Evolutionary conservation across 2,329 filamentous ascomycete genomes (phyloP), one percentile per base, ranked within the genome.

Genomic region (Thelonectria blattea): DNA sequence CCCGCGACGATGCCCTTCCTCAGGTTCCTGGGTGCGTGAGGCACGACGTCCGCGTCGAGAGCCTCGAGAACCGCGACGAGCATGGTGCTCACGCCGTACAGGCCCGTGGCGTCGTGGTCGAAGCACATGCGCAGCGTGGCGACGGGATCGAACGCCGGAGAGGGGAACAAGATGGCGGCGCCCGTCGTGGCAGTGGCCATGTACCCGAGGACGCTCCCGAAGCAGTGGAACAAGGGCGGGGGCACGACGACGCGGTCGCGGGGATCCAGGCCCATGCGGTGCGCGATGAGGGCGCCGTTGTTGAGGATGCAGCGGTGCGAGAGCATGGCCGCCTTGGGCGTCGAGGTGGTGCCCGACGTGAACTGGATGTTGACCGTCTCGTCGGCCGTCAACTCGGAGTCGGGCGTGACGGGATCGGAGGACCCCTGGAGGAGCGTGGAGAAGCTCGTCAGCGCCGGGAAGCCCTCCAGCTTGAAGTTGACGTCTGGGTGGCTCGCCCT

Each of bases 331-430:
- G 95, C 95, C 78, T 98, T 98, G 20, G 93, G 94, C 71, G 85
- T 82, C 1, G 91, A 91, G 0, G 95, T 98, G 0, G 95, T 98
- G n/a, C 94, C 95, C 0, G 90, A 94, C 0, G 95, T 99, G 79
- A 98, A 98, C 75, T 98, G 94, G 65, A 98, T 97, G 73, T 97
- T 98, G 66, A 96, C 89, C 2, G 90, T 87, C 52, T 98, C 94
- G 62, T 85, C 74, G 0, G 87, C 81, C 15, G 80, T 66, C 1
- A 89, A 80, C 0, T 79, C 78, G 22, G 74, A 56, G 55, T 83
- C 80, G 0, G 84, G 83, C 18, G 62, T 70, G 2, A 86, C 69
- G 2, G 73, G 17, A 0, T 69, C 60, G 2, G 71, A 64, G 0
- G 76, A 74, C 15, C 73, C 67, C 15, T 69, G 62, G 41, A 80